These are phyloP conservation scores for Pyricularia sp. DNA, from an alignment of 2,329 filamentous ascomycete genomes.

Conservation along the genomic window DNA sequence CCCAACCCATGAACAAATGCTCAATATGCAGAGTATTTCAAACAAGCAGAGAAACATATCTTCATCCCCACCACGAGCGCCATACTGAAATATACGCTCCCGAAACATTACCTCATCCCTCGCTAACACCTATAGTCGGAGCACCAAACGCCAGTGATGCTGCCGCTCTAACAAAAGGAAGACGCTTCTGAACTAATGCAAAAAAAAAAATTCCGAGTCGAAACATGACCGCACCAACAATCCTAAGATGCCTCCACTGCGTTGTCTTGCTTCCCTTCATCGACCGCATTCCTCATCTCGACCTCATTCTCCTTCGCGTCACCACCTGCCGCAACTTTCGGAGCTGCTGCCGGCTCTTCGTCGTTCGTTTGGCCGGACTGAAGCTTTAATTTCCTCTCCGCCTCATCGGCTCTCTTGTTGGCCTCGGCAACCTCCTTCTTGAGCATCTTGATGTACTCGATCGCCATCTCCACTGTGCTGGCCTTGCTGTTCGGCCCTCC, in stretches of 20 bases:
- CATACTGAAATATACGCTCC: not conserved
- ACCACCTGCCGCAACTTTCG: not conserved
- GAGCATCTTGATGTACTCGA: slow-evolving; percentile 83
- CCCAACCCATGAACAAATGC: not conserved
- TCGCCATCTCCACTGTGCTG: slow-evolving; percentile 93
- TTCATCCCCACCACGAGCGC: not conserved
- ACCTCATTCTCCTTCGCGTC: not conserved
- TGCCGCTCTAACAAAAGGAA: not conserved
- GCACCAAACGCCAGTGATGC: not conserved
- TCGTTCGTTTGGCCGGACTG: slow-evolving; percentile 3
- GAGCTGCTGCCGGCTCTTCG: not conserved
- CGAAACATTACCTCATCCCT: not conserved
- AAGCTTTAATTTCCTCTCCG: slow-evolving; percentile 44
- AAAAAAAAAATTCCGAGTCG: not conserved
- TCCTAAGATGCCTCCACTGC: not conserved
- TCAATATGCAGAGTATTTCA: not conserved
- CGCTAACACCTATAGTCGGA: not conserved
- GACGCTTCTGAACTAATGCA: not conserved
- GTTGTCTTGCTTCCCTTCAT: not conserved
- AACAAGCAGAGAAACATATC: not conserved
- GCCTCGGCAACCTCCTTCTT: slow-evolving; percentile 59
- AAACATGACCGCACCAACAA: not conserved
- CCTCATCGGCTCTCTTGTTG: slow-evolving; percentile 47
- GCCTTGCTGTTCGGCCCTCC: slow-evolving; percentile 74
- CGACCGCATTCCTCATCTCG: not conserved